Evolutionary conservation across 495 filamentous ascomycete genomes (phyloP), one percentile per base, ranked within the genome.

Genomic region (Neurospora sp.): DNA sequence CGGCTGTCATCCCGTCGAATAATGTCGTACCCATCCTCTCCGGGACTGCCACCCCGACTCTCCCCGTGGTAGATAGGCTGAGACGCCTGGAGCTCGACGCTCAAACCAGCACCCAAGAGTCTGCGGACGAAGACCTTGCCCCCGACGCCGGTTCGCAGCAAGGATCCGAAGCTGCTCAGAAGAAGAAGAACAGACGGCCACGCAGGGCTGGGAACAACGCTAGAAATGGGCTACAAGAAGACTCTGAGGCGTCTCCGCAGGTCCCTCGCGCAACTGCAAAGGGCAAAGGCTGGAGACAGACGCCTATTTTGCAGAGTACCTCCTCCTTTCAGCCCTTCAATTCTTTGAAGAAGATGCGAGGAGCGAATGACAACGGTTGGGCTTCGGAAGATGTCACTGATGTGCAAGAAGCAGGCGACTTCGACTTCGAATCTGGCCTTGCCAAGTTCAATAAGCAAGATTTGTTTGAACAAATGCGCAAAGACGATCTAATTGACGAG

Each of bases 321-420:
- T 87, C 82, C 35, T 87, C 84, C 1, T 87, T 85, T 81, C 90
- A 85, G 77, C 86, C 81, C 35, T 86, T 84, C 81, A 82, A 86
- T 80, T 82, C 86, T 75, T 79, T 90, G 78, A 87, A 87, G 85
- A 80, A 83, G 69, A 85, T 86, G 37, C 83, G 84, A 44, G 81
- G 80, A 22, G 87, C 87, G 31, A 86, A 91, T 74, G 87, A 92
- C 22, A 97, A 92, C 82, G 96, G 94, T 14, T 99, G 96, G 96
- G 94, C 93, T 45, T 98, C 95, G 0, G 96, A 97, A 79, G 94
- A 98, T 81, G 94, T 94, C 35, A 97, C 94, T 3, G 96, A 99
- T 81, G 94, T 97, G n/a, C 95, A 97, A 81, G 95, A 95, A 77
- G 86, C 93, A 82, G 92, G 91, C 2, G 95, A 98, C 73, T 98